Evolutionary conservation across 768 basidiomycete species (phyloP), one percentile per base, ranked within the genome.

Genomic region (Lentinula detonsa): DNA sequence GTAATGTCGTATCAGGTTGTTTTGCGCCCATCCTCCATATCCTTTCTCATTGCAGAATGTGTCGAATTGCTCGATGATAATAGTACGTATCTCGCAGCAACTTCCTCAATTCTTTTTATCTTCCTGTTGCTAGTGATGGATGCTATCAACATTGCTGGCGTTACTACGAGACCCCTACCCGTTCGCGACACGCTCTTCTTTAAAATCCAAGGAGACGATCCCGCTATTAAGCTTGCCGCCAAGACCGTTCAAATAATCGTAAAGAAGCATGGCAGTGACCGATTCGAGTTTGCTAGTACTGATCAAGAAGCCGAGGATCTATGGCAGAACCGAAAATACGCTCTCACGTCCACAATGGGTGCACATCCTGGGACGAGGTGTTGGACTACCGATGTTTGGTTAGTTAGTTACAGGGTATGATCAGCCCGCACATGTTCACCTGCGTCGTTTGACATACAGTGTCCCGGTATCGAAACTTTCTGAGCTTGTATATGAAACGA

Each of bases 321-420:
- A 6, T 96, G 94, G 90, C 82, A 88, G 67, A 88, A 90, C 69
- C 82, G 95, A 50, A 96, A 96, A 73, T 88, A 91, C 67, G 88
- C 90, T 4, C 71, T 95, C 42, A 88, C 82, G 76, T 86, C 85
- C 28, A 87, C 85, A 23, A 43, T 46, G 31, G 43, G 40, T 46
- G 23, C 85, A 3, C 69, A 83, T 56, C 87, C 88, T 13, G 90
- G 84, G 9, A 73, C 76, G 16, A 83, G 82, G 45, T 85, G 84
- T 62, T 95, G 91, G 93, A 89, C 86, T 23, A 96, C 94, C 0
- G 93, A 95, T 71, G 93, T 95, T 33, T 95, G 94, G 91, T 91
- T 72, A 61, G 76, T 71, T 16, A 15, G 33, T 50, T 43, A 13
- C 57, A 54, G 60, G 40, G 28, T 49, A 15, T 3, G 16, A 31